Conservation (phyloP, 305 asterid genomes). For the Solanum hybrid region DNA sequence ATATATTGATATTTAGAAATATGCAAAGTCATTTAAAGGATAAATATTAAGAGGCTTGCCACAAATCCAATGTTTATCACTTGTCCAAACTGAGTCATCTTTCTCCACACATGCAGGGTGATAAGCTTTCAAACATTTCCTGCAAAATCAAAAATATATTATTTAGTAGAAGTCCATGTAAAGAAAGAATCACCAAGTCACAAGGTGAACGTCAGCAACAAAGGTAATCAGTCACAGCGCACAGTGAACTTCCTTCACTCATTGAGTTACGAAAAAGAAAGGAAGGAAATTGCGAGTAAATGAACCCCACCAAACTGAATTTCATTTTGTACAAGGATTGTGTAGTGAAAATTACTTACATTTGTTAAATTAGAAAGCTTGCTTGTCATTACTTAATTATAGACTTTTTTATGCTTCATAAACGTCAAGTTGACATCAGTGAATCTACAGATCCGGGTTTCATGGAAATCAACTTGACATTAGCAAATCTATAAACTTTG, state of each 20-base stretch:
- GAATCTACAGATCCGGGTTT: not conserved
- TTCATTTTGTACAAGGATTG: not conserved
- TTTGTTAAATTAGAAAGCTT: not conserved
- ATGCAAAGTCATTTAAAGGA: not conserved
- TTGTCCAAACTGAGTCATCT: slow-evolving; percentile 32
- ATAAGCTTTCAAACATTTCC: slow-evolving; percentile 66
- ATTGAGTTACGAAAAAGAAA: not conserved
- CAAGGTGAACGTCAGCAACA: not conserved
- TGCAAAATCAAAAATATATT: slow-evolving; percentile 21
- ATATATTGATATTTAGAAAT: not conserved
- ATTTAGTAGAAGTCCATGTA: not conserved
- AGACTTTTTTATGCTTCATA: not conserved
- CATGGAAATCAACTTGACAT: not conserved
- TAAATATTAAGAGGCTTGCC: slow-evolving; percentile 35
- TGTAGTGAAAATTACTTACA: not conserved
- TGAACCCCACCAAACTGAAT: not conserved
- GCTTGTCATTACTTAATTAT: not conserved
- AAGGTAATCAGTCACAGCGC: not conserved
- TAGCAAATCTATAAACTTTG: not conserved
- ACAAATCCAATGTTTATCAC: slow-evolving; percentile 41
- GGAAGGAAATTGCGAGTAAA: not conserved
- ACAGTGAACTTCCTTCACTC: not conserved
- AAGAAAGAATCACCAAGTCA: not conserved
- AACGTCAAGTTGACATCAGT: not conserved
- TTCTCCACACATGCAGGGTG: slow-evolving; percentile 52